Percentiles rank a stretch among this genome's conserved stretches.
phyloP scores from a whole-genome alignment of 257 asterid genomes.

The Solanum paucissectum region DNA sequence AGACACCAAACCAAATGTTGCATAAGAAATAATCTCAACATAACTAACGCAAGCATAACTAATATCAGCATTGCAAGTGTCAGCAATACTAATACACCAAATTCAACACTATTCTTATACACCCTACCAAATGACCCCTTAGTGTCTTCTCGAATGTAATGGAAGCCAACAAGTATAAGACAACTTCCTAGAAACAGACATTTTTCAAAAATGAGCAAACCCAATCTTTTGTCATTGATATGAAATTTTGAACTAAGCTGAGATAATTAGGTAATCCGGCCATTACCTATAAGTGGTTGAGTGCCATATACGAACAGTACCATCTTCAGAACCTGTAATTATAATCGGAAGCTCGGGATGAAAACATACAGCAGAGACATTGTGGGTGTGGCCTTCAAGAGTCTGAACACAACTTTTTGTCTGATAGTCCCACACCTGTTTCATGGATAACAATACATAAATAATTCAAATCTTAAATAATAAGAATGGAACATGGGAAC shows the following conservation, averaged over 20 bases:
- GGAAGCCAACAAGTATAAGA: slow-evolving; percentile 11
- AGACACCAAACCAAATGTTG: background rate
- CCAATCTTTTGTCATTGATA: background rate
- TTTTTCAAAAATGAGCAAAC: background rate
- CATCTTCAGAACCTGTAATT: slow-evolving; percentile 97
- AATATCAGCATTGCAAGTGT: background rate
- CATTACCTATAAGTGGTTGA: slow-evolving; percentile 85
- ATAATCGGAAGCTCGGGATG: slow-evolving; percentile 99
- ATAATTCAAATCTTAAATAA: slow-evolving; percentile 1
- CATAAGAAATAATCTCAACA: background rate
- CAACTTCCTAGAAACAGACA: background rate
- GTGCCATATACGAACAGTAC: slow-evolving; percentile 99
- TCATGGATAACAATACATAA: slow-evolving; percentile 6
- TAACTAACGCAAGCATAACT: background rate
- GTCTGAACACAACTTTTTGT: slow-evolving; percentile 97
- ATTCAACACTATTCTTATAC: background rate
- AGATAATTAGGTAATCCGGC: background rate
- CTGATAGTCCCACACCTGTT: slow-evolving; percentile 98
- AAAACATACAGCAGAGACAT: slow-evolving; percentile 97
- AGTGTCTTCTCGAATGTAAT: slow-evolving; percentile 6
- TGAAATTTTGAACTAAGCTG: background rate
- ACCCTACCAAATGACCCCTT: background rate
- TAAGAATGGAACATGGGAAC: slow-evolving; percentile 5
- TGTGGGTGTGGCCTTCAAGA: slow-evolving; percentile 98
- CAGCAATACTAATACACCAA: background rate